Evolutionary conservation across 2,329 filamentous ascomycete species (phyloP).

Genomic region (Ophiostoma australiae): DNA sequence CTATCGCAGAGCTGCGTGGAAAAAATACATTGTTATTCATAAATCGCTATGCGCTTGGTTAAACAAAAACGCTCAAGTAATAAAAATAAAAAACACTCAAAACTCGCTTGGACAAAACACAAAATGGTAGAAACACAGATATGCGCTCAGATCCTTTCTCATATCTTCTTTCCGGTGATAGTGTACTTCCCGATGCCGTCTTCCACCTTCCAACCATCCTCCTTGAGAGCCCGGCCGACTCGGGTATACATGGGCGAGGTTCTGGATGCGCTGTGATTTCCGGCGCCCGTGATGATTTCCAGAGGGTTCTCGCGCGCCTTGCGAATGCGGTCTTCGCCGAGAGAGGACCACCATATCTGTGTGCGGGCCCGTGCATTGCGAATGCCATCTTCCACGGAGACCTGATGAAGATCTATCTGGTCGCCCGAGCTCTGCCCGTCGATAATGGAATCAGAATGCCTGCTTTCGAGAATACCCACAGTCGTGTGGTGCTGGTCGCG

Average conservation of each 20-base stretch:
- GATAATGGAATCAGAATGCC: slow-evolving; percentile 66
- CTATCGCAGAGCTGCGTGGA: background rate
- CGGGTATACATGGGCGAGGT: slow-evolving; percentile 71
- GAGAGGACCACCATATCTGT: slow-evolving; percentile 67
- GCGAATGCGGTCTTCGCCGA: slow-evolving; percentile 59
- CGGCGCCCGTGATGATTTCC: slow-evolving; percentile 74
- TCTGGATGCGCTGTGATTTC: slow-evolving; percentile 71
- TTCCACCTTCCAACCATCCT: slow-evolving; percentile 79
- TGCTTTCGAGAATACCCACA: slow-evolving; percentile 55
- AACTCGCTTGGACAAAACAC: background rate
- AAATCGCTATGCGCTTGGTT: background rate
- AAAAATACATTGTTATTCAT: background rate
- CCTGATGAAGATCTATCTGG: slow-evolving; percentile 82
- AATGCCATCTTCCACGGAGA: slow-evolving; percentile 74
- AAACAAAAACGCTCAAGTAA: background rate
- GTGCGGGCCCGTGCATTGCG: slow-evolving; percentile 67
- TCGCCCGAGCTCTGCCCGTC: slow-evolving; percentile 58
- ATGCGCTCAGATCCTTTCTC: background rate
- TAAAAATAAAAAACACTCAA: background rate
- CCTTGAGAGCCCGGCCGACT: slow-evolving; percentile 68
- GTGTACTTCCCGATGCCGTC: slow-evolving; percentile 65
- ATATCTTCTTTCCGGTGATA: slow-evolving; percentile 53
- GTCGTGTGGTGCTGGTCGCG: slow-evolving; percentile 59
- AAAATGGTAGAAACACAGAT: background rate
- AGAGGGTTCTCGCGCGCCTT: slow-evolving; percentile 52